Percentiles rank a stretch among this genome's conserved stretches.
Evolutionary conservation across 1,284 basidiomycete genomes (phyloP).

Genomic region (Porphyrellus sp.): DNA sequence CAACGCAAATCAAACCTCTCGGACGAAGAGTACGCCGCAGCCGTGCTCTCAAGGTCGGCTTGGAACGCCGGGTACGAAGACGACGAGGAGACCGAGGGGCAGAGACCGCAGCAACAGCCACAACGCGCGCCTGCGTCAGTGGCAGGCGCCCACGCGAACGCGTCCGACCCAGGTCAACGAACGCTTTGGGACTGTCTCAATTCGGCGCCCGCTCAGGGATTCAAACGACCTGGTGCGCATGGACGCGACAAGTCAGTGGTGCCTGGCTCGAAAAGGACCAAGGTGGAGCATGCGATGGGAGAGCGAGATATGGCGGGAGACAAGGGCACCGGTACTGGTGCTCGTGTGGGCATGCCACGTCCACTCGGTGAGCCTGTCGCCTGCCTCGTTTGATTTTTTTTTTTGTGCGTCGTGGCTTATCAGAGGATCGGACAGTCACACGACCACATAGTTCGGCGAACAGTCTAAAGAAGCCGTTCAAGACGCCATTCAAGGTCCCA

Average conservation of each 20-base stretch:
- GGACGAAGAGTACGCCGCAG: slow-evolving; percentile 41
- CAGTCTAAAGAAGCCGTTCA: slow-evolving; percentile 49
- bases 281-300: slow-evolving; percentile 26
- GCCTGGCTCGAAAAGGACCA: slow-evolving; percentile 40
- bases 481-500: slow-evolving; percentile 32
- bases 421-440: slow-evolving; percentile 37
- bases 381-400: too few species aligned
- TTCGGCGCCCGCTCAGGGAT: slow-evolving; percentile 18
- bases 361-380: slow-evolving; percentile 34
- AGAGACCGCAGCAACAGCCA: neutral
- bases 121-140: slow-evolving; percentile 1
- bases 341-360: slow-evolving; percentile 23
- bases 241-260: slow-evolving; percentile 9
- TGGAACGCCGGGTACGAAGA: slow-evolving; percentile 31
- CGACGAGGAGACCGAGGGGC: slow-evolving; percentile 15
- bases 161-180: slow-evolving; percentile 13
- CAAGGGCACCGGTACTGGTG: neutral
- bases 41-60: slow-evolving; percentile 19
- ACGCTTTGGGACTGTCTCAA: slow-evolving; percentile 27
- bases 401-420: neutral
- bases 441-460: slow-evolving; percentile 42
- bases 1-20: slow-evolving; percentile 49
- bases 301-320: neutral
- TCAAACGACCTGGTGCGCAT: slow-evolving; percentile 25
- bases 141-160: neutral